These are phyloP conservation scores for Phlebopus sp. DNA, from an alignment of 1,284 basidiomycete genomes.

Conservation along the genomic window DNA sequence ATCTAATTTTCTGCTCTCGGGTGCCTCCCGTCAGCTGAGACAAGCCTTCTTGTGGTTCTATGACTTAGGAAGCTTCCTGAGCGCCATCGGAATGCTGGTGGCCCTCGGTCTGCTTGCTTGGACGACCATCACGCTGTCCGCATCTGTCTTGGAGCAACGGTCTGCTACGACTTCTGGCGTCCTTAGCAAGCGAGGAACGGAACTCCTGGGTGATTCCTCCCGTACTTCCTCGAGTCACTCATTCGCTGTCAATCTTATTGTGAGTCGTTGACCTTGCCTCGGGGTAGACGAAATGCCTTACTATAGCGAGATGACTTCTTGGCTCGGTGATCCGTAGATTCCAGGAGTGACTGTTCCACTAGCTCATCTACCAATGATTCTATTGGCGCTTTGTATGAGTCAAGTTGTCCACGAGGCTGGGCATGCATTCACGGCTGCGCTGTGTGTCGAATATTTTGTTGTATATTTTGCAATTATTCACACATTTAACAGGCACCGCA, in stretches of 20 bases:
- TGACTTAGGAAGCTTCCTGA: constrained; percentile 46
- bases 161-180: background rate
- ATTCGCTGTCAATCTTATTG: constrained; percentile 41
- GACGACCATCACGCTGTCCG: constrained; percentile 29
- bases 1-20: constrained; percentile 28
- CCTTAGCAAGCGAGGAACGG: constrained; percentile 18
- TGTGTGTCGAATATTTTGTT: constrained; percentile 41
- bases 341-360: constrained; percentile 74
- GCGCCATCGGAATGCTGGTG: constrained; percentile 48
- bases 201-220: background rate
- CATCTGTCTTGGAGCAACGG: constrained; percentile 16
- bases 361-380: constrained; percentile 56
- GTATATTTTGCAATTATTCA: constrained; percentile 3
- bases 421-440: constrained; percentile 63
- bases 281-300: background rate
- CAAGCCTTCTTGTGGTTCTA: constrained; percentile 41
- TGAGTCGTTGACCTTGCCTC: constrained; percentile 28
- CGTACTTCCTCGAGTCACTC: constrained; percentile 15
- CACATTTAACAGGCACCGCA: constrained; percentile 24
- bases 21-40: constrained; percentile 21
- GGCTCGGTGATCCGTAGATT: constrained; percentile 45
- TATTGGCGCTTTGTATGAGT: constrained; percentile 54
- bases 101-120: constrained; percentile 42
- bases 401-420: constrained; percentile 71
- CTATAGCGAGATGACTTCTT: background rate